Evolutionary conservation across 768 basidiomycete genomes (phyloP), one percentile per base, ranked within the genome.

Genomic region (Lepiota brunneoincarnata): DNA sequence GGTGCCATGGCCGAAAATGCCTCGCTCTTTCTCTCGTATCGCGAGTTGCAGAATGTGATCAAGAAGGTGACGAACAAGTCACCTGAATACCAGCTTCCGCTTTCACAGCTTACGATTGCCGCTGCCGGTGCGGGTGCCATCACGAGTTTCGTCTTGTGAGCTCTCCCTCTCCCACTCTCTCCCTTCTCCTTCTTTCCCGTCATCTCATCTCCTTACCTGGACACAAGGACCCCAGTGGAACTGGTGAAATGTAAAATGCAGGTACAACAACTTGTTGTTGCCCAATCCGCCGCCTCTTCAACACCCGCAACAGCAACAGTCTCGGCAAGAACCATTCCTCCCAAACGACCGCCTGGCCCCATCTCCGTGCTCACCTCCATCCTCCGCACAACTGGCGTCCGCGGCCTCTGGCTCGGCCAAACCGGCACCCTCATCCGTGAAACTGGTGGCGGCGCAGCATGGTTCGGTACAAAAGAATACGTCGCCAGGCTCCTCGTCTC

Each of bases 221-320:
- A 36, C 11, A 21, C 62, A 93, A n/a, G 91, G 24, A 97, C 94
- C 0, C 95, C 95, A 1, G 87, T 98, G 53, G 95, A 97, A 63
- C 86, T 97, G 45, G 83, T 98, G 55, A 97, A 98, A 71, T 97
- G 93, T 74, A 92, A 93, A 69, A 96, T 98, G 93, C 95, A 97
- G 68, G 95, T 97, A 2, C 62, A 60, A 36, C 50, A 56, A 54
- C 56, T 54, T 17, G 55, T 51, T 20, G 15, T 49, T 20, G 51
- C 51, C 21, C 46, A 58, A 37, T 20, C 63, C 18, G 58, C 63
- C 31, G 59, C 64, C 2, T 31, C 62, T 61, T 14, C 58, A 28
- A 49, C 67, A 34, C 53, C 43, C 55, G 37, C 49, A 40, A 28
- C 42, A 54, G 43, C 31, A 49, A 26, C 31, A 35, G 54, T 55